Percentiles rank a stretch among this genome's conserved stretches.
phyloP scores from a whole-genome alignment of 345 rosid species.

The Heritiera littoralis region DNA sequence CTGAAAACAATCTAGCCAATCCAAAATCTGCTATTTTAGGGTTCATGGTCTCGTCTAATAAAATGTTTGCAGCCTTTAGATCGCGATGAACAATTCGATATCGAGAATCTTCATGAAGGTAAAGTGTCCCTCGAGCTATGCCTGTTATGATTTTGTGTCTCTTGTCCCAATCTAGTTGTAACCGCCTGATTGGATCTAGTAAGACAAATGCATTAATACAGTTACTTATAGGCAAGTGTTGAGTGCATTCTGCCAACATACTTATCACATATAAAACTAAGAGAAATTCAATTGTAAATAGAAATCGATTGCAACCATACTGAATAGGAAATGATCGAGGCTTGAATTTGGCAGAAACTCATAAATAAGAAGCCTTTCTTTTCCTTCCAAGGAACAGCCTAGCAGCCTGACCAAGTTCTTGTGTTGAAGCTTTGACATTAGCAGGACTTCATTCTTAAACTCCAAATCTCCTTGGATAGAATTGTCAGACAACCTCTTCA shows the following conservation, averaged over 20 bases:
- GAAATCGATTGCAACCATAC: constrained; percentile 18
- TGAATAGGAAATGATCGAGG: not conserved
- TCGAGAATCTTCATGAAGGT: constrained; percentile 47
- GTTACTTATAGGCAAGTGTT: not conserved
- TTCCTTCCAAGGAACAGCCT: too few species aligned
- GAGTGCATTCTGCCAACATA: too few species aligned
- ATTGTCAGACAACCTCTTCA: too few species aligned
- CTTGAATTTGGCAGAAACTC: constrained; percentile 7
- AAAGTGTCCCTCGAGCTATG: constrained; percentile 44
- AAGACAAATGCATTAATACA: not conserved
- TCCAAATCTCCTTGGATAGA: too few species aligned
- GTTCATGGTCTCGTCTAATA: constrained; percentile 42
- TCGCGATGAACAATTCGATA: constrained; percentile 47
- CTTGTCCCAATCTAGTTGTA: constrained; percentile 10
- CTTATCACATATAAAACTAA: too few species aligned
- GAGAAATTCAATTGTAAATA: too few species aligned
- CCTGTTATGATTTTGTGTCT: constrained; percentile 26
- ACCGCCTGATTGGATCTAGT: not conserved
- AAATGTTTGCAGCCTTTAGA: constrained; percentile 46
- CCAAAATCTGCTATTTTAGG: constrained; percentile 53
- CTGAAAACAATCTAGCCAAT: constrained; percentile 44
- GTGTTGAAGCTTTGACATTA: too few species aligned
- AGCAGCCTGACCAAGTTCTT: too few species aligned
- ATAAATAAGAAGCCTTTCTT: not conserved
- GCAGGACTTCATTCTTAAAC: too few species aligned